A percentile compares a stretch with the other conserved stretches of the same genome.
These are phyloP conservation scores for Crithidia brevicula DNA, from an alignment of 208 protist genomes.

Conservation along the genomic window DNA sequence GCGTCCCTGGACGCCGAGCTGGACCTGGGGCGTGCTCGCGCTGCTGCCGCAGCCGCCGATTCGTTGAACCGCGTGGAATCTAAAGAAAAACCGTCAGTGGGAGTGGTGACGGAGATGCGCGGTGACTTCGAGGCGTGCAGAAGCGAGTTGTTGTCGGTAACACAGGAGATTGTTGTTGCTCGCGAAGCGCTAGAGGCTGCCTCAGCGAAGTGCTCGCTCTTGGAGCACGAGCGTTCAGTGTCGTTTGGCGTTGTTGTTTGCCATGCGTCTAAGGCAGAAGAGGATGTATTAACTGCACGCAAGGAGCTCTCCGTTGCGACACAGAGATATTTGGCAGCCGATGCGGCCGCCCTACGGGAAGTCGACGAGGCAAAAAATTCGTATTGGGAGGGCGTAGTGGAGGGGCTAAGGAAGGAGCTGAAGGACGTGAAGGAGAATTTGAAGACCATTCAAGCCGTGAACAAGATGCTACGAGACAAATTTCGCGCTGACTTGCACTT, in stretches of 20 bases:
- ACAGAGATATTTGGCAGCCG: neutral
- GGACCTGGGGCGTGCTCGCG: no score
- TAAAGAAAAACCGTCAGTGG: neutral
- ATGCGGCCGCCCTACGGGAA: neutral
- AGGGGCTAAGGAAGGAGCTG: constrained; percentile 3
- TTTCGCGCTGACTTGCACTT: constrained; percentile 16
- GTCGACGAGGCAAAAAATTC: neutral
- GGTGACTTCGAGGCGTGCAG: neutral
- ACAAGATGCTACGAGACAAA: constrained; percentile 28
- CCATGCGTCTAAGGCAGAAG: neutral
- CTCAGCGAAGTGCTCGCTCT: neutral
- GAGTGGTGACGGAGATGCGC: constrained; percentile 1
- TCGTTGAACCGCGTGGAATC: neutral
- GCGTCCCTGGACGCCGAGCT: neutral
- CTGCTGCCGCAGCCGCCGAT: neutral
- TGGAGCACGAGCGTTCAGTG: neutral
- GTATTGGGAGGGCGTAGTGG: constrained; percentile 9
- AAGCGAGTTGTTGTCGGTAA: neutral
- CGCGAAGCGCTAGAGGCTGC: constrained; percentile 2
- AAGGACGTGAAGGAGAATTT: neutral
- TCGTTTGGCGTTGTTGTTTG: neutral
- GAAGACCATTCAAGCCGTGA: constrained; percentile 14
- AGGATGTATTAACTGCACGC: neutral
- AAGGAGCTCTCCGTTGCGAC: neutral
- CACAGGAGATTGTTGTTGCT: constrained; percentile 6